A percentile compares a stretch with the other conserved stretches of the same genome.
phyloP scores from a whole-genome alignment of 1,139 yeast genomes.

The Yamadazyma friedrichii region DNA sequence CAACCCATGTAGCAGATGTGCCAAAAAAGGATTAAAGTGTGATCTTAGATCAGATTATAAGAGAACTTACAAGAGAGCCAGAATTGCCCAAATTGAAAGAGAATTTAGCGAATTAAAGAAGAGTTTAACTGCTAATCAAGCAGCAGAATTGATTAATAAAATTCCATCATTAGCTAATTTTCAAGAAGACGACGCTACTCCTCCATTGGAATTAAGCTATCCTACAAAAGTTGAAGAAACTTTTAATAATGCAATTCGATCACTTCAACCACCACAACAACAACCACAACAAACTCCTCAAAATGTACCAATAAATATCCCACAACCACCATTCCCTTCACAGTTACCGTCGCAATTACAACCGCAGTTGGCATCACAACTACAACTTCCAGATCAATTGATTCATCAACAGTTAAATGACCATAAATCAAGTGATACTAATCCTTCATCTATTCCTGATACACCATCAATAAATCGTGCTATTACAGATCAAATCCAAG shows the following conservation, averaged over 20 bases:
- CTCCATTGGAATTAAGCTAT: conserved; percentile 5
- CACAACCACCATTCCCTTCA: not conserved
- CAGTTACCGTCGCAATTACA: not conserved
- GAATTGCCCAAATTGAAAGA: conserved; percentile 79
- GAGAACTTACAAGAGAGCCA: conserved; percentile 83
- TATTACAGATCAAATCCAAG: not conserved
- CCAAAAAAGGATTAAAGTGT: conserved; percentile 67
- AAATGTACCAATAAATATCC: not conserved
- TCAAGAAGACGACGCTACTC: conserved; percentile 5
- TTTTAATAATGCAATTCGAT: conserved; percentile 2
- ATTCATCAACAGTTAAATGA: not conserved
- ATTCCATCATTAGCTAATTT: conserved; percentile 27
- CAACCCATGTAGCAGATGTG: conserved; percentile 79
- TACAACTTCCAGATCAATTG: not conserved
- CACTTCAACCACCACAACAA: conserved; percentile 2
- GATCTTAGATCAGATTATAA: conserved; percentile 77
- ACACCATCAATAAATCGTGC: conserved; percentile 30
- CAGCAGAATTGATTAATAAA: conserved; percentile 41
- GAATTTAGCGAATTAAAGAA: conserved; percentile 70
- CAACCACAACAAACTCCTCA: not conserved
- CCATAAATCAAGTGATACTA: conserved; percentile 15
- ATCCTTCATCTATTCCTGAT: conserved; percentile 27
- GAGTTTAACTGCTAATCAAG: conserved; percentile 52
- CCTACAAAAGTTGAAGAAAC: not conserved
- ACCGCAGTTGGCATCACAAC: not conserved